Conservation (phyloP, 306 rosid species). For the Pterocarpus santalinus region DNA sequence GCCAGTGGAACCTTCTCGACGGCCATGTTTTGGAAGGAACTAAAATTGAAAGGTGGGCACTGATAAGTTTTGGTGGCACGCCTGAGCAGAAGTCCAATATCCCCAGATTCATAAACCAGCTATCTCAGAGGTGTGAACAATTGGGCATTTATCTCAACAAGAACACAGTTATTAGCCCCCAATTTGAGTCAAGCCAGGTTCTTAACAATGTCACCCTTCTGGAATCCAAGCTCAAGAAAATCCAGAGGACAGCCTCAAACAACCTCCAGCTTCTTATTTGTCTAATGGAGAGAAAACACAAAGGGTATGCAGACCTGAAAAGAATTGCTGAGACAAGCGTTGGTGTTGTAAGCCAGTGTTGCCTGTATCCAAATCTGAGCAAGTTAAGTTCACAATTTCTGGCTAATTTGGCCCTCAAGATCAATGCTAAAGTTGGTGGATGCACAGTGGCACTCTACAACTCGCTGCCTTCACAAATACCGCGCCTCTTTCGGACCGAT, state of each 20-base stretch:
- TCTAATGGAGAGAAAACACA: constrained; percentile 93
- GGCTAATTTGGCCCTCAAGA: constrained; percentile 94
- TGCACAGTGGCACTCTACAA: constrained; percentile 93
- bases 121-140: constrained; percentile 85
- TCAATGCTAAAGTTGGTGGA: constrained; percentile 97
- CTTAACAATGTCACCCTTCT: constrained; percentile 82
- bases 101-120: constrained; percentile 79
- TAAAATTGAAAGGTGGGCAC: constrained; percentile 88
- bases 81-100: constrained; percentile 78
- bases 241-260: constrained; percentile 74
- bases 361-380: constrained; percentile 84
- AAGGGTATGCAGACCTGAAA: constrained; percentile 91
- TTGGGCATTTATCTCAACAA: constrained; percentile 87
- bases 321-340: constrained; percentile 93
- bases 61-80: constrained; percentile 90
- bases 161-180: constrained; percentile 75
- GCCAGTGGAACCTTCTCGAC: constrained; percentile 92
- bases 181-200: constrained; percentile 80
- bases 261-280: constrained; percentile 91
- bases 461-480: constrained; percentile 88
- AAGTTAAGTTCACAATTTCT: constrained; percentile 86
- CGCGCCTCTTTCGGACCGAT: constrained; percentile 66
- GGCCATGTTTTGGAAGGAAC: constrained; percentile 93
- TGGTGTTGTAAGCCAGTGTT: constrained; percentile 91
- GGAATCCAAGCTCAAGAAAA: constrained; percentile 85